These are phyloP conservation scores for Leptodermis oblonga DNA, from an alignment of 257 asterid species.

Conservation along the genomic window DNA sequence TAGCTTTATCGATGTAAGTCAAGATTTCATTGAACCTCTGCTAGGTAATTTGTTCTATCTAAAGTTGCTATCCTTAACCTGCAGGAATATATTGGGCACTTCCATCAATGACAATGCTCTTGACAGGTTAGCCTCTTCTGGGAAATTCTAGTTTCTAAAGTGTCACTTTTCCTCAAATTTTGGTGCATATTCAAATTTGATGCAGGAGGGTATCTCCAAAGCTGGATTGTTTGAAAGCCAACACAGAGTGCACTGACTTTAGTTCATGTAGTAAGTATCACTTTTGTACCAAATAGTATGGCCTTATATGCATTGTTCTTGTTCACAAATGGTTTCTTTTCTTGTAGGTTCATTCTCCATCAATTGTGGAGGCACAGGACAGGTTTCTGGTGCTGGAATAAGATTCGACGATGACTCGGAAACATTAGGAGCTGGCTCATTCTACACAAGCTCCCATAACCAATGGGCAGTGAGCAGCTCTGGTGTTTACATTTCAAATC, in stretches of 20 bases:
- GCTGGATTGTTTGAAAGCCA: constrained; percentile 44
- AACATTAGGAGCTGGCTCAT: constrained; percentile 44
- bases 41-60: not conserved
- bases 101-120: constrained; percentile 33
- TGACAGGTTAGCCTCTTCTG: constrained; percentile 35
- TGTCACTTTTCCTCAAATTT: not conserved
- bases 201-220: constrained; percentile 39
- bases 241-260: constrained; percentile 31
- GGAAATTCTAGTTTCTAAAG: not conserved
- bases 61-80: not conserved
- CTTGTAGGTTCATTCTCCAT: constrained; percentile 47
- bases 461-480: constrained; percentile 59
- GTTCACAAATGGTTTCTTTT: not conserved
- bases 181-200: not conserved
- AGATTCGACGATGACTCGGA: constrained; percentile 45
- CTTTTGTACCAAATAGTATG: not conserved
- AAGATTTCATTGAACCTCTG: not conserved
- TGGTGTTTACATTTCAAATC: constrained; percentile 47
- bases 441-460: constrained; percentile 34
- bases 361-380: constrained; percentile 56
- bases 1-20: constrained; percentile 45
- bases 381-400: constrained; percentile 30
- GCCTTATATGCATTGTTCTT: not conserved
- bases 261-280: constrained; percentile 37
- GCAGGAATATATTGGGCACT: constrained; percentile 60